phyloP scores from a whole-genome alignment of 768 basidiomycete species.

The Fibroporia radiculosa region DNA sequence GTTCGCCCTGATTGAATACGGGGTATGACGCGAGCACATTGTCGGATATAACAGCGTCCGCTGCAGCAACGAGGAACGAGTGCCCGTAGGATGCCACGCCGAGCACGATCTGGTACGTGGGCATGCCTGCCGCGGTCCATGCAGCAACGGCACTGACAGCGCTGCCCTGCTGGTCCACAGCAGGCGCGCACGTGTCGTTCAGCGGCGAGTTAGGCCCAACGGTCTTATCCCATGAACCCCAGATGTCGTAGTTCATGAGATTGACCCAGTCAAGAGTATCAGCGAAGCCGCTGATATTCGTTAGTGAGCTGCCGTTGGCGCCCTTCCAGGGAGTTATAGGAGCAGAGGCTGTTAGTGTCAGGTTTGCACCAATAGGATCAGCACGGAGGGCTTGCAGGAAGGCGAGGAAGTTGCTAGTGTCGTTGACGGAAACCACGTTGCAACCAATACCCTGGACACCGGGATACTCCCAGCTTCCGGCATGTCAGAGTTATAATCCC shows the following conservation, averaged over 20 bases:
- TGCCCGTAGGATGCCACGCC: constrained; percentile 85
- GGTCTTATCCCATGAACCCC: constrained; percentile 42
- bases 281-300: constrained; percentile 61
- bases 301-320: constrained; percentile 43
- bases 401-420: constrained; percentile 71
- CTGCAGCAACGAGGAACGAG: constrained; percentile 43
- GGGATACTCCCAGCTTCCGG: constrained; percentile 91
- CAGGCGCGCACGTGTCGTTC: constrained; percentile 63
- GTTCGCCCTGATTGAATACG: constrained; percentile 35
- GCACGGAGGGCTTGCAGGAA: constrained; percentile 68
- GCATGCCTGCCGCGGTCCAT: constrained; percentile 78
- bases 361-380: constrained; percentile 40
- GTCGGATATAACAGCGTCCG: constrained; percentile 31
- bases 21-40: constrained; percentile 42
- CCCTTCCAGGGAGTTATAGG: constrained; percentile 61
- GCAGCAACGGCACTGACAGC: constrained; percentile 63
- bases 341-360: constrained; percentile 69
- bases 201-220: constrained; percentile 83
- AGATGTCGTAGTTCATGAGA: constrained; percentile 68
- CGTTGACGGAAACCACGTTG: constrained; percentile 53
- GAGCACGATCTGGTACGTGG: constrained; percentile 64
- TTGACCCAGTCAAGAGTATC: constrained; percentile 66
- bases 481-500: background rate
- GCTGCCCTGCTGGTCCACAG: constrained; percentile 57
- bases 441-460: constrained; percentile 57